Conservation (phyloP, 495 filamentous ascomycete species). For the Aspergillus sclerotiicarbonarius region DNA sequence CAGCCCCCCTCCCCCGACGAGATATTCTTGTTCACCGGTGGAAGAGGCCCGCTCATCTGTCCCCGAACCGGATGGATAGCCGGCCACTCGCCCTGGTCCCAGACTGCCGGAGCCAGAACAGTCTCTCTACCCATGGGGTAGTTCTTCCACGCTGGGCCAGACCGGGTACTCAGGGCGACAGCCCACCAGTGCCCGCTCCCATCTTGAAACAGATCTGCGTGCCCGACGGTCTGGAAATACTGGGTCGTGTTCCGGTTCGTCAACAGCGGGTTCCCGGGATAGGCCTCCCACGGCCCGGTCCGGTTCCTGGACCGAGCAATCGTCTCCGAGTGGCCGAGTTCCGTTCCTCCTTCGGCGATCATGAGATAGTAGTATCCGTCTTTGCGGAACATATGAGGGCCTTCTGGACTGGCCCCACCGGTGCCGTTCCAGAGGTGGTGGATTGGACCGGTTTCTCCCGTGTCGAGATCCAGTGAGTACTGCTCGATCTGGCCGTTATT, state of each 20-base stretch:
- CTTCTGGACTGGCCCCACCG: slow-evolving; percentile 50
- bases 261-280: slow-evolving; percentile 53
- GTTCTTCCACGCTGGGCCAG: slow-evolving; percentile 25
- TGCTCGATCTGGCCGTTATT: slow-evolving; percentile 21
- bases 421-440: slow-evolving; percentile 51
- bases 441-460: slow-evolving; percentile 34
- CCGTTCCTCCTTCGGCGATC: slow-evolving; percentile 62
- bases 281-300: slow-evolving; percentile 53
- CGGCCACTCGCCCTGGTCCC: slow-evolving; percentile 36
- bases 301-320: slow-evolving; percentile 53
- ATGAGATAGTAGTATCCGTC: slow-evolving; percentile 64
- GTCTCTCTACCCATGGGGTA: slow-evolving; percentile 63
- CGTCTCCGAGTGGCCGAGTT: slow-evolving; percentile 48
- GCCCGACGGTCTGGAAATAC: slow-evolving; percentile 40
- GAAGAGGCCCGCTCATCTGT: slow-evolving; percentile 10
- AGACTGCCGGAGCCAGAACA: slow-evolving; percentile 51
- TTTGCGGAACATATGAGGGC: slow-evolving; percentile 60
- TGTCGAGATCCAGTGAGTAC: slow-evolving; percentile 41
- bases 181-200: slow-evolving; percentile 53
- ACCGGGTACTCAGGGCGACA: slow-evolving; percentile 46
- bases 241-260: slow-evolving; percentile 46
- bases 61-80: slow-evolving; percentile 28
- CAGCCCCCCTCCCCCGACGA: slow-evolving; percentile 10
- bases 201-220: slow-evolving; percentile 46
- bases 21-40: background rate